Percentiles rank a stretch among this genome's conserved stretches.
Conservation (phyloP, 306 rosid genomes). For the Quercus variabilis region DNA sequence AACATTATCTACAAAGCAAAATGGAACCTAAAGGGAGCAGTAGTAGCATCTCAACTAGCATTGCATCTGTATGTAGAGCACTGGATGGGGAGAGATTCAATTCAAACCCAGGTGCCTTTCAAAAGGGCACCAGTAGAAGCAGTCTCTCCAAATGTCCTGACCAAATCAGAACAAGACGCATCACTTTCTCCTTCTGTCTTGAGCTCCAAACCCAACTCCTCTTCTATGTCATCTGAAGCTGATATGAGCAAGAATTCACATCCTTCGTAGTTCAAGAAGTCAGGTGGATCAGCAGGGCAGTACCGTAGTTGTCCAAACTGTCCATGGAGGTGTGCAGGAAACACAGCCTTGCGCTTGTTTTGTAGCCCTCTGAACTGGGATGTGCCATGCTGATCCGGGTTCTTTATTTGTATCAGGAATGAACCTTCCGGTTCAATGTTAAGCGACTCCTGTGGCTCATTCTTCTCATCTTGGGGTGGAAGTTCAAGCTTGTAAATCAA, state of each 20-base stretch:
- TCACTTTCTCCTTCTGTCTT: conserved; percentile 14
- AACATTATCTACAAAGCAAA: neutral
- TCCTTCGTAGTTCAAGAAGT: conserved; percentile 58
- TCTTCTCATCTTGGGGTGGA: conserved; percentile 27
- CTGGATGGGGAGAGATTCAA: neutral
- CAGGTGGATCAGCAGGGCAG: conserved; percentile 43
- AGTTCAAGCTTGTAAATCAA: conserved; percentile 61
- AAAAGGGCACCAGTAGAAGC: conserved; percentile 37
- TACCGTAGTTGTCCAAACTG: conserved; percentile 27
- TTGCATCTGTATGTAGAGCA: too few relatives aligned
- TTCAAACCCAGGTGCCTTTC: conserved; percentile 53
- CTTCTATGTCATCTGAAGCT: conserved; percentile 46
- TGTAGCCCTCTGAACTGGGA: conserved; percentile 24
- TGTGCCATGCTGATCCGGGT: conserved; percentile 30
- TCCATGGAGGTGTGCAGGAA: conserved; percentile 58
- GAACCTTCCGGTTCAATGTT: conserved; percentile 52
- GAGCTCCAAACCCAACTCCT: conserved; percentile 55
- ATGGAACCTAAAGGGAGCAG: neutral
- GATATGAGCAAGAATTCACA: conserved; percentile 62
- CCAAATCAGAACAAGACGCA: conserved; percentile 46
- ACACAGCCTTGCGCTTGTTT: conserved; percentile 45
- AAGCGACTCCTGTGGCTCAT: conserved; percentile 45
- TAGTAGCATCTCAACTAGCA: neutral
- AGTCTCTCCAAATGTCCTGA: conserved; percentile 48
- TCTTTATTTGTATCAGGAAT: conserved; percentile 54